A percentile compares a stretch with the other conserved stretches of the same genome.
These are phyloP conservation scores for Coix lacrymajobi DNA, from an alignment of 176 grass and related monocot genomes.

Conservation along the genomic window DNA sequence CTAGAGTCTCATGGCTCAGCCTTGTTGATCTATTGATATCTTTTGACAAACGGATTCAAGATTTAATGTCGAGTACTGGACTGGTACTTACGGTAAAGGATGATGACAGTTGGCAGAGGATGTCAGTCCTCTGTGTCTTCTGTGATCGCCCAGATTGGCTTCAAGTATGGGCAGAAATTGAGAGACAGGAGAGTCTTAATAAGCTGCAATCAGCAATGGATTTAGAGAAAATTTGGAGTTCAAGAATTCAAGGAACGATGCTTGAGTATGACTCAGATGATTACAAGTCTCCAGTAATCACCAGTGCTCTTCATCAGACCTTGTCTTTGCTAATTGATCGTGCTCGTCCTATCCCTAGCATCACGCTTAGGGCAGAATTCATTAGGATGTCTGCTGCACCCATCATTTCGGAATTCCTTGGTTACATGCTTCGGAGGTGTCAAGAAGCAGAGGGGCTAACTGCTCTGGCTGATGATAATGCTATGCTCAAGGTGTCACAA, in stretches of 20 bases:
- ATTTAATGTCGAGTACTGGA: constrained; percentile 56
- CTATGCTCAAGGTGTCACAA: constrained; percentile 63
- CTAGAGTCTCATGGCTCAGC: constrained; percentile 72
- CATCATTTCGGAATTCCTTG: constrained; percentile 60
- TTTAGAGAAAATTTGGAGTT: constrained; percentile 70
- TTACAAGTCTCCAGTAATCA: constrained; percentile 64
- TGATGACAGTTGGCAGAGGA: constrained; percentile 70
- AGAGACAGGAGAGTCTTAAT: constrained; percentile 54
- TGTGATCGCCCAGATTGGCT: constrained; percentile 90
- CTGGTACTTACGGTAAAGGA: constrained; percentile 66
- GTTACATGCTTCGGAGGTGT: constrained; percentile 68
- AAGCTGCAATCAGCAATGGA: constrained; percentile 63
- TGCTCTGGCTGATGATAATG: constrained; percentile 86
- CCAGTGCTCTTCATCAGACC: constrained; percentile 37
- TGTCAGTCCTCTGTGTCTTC: constrained; percentile 72
- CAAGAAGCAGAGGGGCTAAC: constrained; percentile 96
- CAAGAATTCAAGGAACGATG: constrained; percentile 35
- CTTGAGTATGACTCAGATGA: constrained; percentile 63
- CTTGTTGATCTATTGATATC: constrained; percentile 91
- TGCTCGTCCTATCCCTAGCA: constrained; percentile 65
- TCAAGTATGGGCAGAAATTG: constrained; percentile 88
- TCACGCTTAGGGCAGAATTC: constrained; percentile 68
- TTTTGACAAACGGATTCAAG: constrained; percentile 86
- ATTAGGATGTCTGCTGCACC: constrained; percentile 55
- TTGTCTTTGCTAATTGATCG: constrained; percentile 80